A percentile compares a stretch with the other conserved stretches of the same genome.
Evolutionary conservation across 2,329 filamentous ascomycete species (phyloP).

Genomic region (Curvularia lunata): DNA sequence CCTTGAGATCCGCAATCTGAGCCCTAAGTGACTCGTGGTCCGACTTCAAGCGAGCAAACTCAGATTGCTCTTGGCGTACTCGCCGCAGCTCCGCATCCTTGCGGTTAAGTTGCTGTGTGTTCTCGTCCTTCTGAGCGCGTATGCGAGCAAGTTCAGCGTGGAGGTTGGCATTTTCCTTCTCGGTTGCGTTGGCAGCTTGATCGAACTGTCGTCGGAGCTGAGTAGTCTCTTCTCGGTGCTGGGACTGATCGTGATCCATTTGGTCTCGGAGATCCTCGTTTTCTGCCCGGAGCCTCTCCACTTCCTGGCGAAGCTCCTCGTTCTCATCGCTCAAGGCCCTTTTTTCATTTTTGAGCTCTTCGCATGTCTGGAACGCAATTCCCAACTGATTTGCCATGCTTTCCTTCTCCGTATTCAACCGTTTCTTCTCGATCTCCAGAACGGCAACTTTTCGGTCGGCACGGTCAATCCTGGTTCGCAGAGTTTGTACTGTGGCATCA

Average conservation of each 20-base stretch:
- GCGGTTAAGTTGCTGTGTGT: conserved; percentile 44
- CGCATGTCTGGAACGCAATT: conserved; percentile 65
- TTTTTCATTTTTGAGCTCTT: conserved; percentile 56
- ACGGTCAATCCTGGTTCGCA: conserved; percentile 68
- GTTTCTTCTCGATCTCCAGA: conserved; percentile 68
- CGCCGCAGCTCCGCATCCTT: conserved; percentile 46
- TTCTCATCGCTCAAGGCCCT: conserved; percentile 47
- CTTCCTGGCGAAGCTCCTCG: conserved; percentile 44
- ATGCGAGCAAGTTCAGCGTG: conserved; percentile 42
- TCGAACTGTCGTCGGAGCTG: conserved; percentile 44
- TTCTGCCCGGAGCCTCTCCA: conserved; percentile 44
- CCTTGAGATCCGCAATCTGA: conserved; percentile 77
- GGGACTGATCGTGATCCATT: conserved; percentile 41
- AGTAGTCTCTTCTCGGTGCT: conserved; percentile 44
- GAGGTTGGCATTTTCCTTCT: conserved; percentile 44
- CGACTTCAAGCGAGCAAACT: conserved; percentile 65
- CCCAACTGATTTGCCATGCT: conserved; percentile 68
- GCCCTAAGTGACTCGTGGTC: conserved; percentile 73
- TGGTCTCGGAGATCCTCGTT: conserved; percentile 45
- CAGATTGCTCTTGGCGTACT: conserved; percentile 46
- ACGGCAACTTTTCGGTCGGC: conserved; percentile 67
- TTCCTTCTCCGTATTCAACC: conserved; percentile 68
- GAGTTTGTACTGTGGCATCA: conserved; percentile 64
- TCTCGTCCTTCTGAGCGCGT: conserved; percentile 45
- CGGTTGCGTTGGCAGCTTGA: conserved; percentile 42